Evolutionary conservation across 768 basidiomycete species (phyloP).

Genomic region (Cyathus striatus): DNA sequence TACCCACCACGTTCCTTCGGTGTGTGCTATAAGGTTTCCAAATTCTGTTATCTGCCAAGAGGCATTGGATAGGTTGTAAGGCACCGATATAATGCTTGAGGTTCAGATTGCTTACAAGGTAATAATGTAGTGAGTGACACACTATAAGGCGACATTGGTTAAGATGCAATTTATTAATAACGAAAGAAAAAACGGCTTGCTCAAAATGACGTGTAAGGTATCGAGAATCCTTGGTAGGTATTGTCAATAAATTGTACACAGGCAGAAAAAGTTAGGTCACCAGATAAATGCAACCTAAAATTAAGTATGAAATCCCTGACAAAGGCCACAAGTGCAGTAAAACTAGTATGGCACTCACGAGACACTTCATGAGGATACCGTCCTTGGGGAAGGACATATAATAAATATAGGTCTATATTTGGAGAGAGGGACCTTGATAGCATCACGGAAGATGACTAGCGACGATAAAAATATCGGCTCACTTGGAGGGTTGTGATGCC

Average conservation of each 20-base stretch:
- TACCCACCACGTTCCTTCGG: conserved; percentile 33
- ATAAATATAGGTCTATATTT: conserved; percentile 38
- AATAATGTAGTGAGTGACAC: conserved; percentile 36
- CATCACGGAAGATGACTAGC: neutral
- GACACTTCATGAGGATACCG: conserved; percentile 20
- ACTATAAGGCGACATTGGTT: conserved; percentile 18
- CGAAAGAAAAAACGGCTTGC: too few species aligned
- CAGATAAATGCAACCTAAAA: conserved; percentile 31
- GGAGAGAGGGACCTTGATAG: neutral
- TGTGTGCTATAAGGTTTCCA: conserved; percentile 19
- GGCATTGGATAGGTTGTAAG: neutral
- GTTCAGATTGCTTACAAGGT: conserved; percentile 34
- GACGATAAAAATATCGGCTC: conserved; percentile 3
- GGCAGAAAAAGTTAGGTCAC: conserved; percentile 14
- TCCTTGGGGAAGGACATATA: conserved; percentile 35
- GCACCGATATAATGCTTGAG: too few species aligned
- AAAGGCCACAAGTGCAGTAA: too few species aligned
- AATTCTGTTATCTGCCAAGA: conserved; percentile 31
- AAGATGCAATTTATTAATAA: neutral
- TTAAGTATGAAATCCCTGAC: too few species aligned
- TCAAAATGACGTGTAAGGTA: conserved; percentile 33
- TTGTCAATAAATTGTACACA: too few species aligned
- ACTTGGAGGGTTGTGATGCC: conserved; percentile 41
- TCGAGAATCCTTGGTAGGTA: conserved; percentile 38
- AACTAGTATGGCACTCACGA: conserved; percentile 31